Evolutionary conservation across 2,329 filamentous ascomycete genomes (phyloP).

Genomic region (Westerdykella aurantiaca): DNA sequence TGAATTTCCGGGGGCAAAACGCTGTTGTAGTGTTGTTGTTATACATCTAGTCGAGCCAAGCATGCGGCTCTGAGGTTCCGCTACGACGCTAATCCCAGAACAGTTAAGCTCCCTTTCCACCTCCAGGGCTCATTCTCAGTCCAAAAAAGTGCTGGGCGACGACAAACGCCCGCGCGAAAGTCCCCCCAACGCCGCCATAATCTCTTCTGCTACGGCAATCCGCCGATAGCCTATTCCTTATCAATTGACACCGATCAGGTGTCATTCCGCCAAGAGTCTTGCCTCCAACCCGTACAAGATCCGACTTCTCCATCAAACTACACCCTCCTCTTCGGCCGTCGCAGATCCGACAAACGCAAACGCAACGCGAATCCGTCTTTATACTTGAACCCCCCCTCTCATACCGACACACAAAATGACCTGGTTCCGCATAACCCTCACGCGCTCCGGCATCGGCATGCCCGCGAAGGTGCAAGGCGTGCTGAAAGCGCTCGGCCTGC

Average conservation of each 20-base stretch:
- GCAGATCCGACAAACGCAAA: neutral
- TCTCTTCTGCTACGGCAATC: neutral
- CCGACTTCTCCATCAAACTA: neutral
- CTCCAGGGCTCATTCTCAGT: constrained; percentile 1
- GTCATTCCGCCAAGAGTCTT: constrained; percentile 4
- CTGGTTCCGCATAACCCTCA: constrained; percentile 86
- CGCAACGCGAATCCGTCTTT: constrained; percentile 1
- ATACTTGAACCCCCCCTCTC: neutral
- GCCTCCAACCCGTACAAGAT: neutral
- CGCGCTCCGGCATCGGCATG: constrained; percentile 84
- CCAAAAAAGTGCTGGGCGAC: constrained; percentile 18
- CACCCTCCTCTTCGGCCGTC: too few relatives aligned
- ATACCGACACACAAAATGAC: constrained; percentile 50
- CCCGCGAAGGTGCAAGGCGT: constrained; percentile 70
- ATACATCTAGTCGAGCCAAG: too few relatives aligned
- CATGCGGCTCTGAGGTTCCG: too few relatives aligned
- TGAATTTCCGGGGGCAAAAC: too few relatives aligned
- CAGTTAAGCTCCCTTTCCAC: neutral
- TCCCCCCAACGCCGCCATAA: neutral
- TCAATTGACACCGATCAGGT: neutral
- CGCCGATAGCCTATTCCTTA: too few relatives aligned
- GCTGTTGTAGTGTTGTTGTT: too few relatives aligned
- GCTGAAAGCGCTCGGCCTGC: constrained; percentile 77
- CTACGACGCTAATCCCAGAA: too few relatives aligned
- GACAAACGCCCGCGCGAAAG: constrained; percentile 10